phyloP scores from a whole-genome alignment of 1,139 yeast genomes.

The Candida sanyaensis region DNA sequence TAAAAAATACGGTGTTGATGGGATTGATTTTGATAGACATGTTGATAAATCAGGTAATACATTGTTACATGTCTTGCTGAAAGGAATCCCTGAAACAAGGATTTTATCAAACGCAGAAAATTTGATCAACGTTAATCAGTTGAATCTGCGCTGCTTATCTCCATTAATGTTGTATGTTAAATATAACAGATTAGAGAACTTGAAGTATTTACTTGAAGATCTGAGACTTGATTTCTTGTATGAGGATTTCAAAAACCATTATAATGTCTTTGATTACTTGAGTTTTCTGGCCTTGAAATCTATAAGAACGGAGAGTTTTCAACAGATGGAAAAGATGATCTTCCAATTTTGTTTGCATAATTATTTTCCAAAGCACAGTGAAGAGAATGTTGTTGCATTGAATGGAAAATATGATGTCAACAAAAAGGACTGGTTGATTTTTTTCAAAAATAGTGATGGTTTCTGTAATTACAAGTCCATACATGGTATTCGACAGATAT shows the following conservation, averaged over 20 bases:
- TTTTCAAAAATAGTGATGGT: conserved; percentile 21
- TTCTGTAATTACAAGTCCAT: conserved; percentile 26
- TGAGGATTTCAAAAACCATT: conserved; percentile 44
- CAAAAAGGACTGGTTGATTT: conserved; percentile 37
- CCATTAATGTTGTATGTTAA: conserved; percentile 75
- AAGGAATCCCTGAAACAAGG: conserved; percentile 41
- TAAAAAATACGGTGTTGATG: conserved; percentile 33
- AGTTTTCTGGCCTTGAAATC: conserved; percentile 36
- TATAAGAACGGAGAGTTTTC: conserved; percentile 30
- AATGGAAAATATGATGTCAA: conserved; percentile 38
- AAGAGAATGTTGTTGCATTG: conserved; percentile 25
- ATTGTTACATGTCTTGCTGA: conserved; percentile 66
- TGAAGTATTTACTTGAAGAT: conserved; percentile 49
- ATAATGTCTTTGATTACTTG: conserved; percentile 45
- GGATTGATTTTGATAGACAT: conserved; percentile 57
- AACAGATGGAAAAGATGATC: conserved; percentile 42
- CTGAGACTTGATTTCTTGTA: conserved; percentile 42
- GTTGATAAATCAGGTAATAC: conserved; percentile 75
- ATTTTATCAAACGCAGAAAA: conserved; percentile 33
- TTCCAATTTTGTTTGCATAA: conserved; percentile 38
- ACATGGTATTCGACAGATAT: conserved; percentile 39
- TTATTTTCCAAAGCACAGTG: conserved; percentile 22
- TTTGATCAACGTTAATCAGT: conserved; percentile 58
- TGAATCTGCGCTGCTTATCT: conserved; percentile 60
- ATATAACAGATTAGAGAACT: conserved; percentile 64